Evolutionary conservation across 192 early-diverging fungal genomes (phyloP).

Genomic region (Coemansia sp.): DNA sequence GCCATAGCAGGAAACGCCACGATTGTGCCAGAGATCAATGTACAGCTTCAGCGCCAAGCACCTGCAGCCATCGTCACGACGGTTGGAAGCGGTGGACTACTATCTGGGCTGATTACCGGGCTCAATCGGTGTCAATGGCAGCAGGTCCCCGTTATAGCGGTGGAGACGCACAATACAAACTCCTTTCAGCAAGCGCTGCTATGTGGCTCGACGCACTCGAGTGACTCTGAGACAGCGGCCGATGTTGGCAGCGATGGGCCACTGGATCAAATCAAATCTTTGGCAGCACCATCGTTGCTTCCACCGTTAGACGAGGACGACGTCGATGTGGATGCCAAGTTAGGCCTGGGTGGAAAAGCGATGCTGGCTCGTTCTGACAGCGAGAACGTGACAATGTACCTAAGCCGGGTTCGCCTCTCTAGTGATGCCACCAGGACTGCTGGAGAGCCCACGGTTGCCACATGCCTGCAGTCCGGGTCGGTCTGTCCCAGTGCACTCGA

Average conservation of each 20-base stretch:
- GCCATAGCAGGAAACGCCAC: conserved; percentile 62
- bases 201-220: conserved; percentile 38
- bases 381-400: conserved; percentile 5
- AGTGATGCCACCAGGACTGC: conserved; percentile 1
- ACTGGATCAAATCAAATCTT: conserved; percentile 17
- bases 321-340: conserved; percentile 37
- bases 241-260: conserved; percentile 1
- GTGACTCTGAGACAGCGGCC: not conserved
- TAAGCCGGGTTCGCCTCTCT: conserved; percentile 1
- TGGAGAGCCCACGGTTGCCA: conserved; percentile 36
- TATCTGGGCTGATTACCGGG: conserved; percentile 67
- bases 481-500: conserved; percentile 18
- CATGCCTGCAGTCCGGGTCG: conserved; percentile 54
- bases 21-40: conserved; percentile 61
- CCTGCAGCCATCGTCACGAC: conserved; percentile 64
- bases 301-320: conserved; percentile 61
- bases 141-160: conserved; percentile 68
- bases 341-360: not conserved
- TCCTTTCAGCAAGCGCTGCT: conserved; percentile 64
- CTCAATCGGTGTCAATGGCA: conserved; percentile 60
- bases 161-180: conserved; percentile 72
- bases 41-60: conserved; percentile 55
- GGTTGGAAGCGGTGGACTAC: conserved; percentile 69
- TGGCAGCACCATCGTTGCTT: conserved; percentile 50
- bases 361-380: conserved; percentile 3